Percentiles rank a stretch among this genome's conserved stretches.
Conservation (phyloP, 164 flowering plant species). For the Hamamelis virginiana region DNA sequence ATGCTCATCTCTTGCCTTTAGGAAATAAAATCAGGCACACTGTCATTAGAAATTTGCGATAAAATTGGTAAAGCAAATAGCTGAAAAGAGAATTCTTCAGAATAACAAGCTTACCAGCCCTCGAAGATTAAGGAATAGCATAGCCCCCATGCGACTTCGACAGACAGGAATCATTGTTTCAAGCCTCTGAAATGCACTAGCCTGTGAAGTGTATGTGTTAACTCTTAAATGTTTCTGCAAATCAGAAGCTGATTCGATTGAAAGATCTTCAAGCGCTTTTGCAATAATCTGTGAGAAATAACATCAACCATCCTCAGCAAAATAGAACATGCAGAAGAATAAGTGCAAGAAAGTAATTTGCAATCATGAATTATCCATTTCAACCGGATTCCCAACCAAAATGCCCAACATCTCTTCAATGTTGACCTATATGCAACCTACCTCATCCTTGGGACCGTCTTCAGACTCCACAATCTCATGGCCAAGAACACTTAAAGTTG, state of each 20-base stretch:
- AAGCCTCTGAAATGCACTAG: constrained; percentile 53
- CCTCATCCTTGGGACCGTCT: constrained; percentile 53
- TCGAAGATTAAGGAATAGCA: constrained; percentile 88
- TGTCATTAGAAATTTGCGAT: neutral
- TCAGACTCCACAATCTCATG: constrained; percentile 24
- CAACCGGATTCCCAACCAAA: too few relatives aligned
- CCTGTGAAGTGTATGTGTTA: constrained; percentile 39
- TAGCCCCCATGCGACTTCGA: constrained; percentile 92
- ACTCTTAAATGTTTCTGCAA: constrained; percentile 72
- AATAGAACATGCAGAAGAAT: neutral
- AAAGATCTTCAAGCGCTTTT: constrained; percentile 65
- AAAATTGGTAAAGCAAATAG: neutral
- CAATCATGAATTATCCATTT: neutral
- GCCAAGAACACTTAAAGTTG: constrained; percentile 49
- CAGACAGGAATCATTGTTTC: constrained; percentile 73
- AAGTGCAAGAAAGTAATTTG: neutral
- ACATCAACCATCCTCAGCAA: constrained; percentile 5
- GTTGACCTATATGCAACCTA: constrained; percentile 20
- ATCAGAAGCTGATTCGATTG: constrained; percentile 78
- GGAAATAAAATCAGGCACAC: neutral
- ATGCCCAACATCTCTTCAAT: constrained; percentile 3
- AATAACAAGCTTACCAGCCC: constrained; percentile 71
- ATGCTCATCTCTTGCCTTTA: neutral
- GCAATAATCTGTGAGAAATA: constrained; percentile 42
- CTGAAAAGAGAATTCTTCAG: neutral